Percentiles rank a stretch among this genome's conserved stretches.
Conservation (phyloP, 345 rosid species). For the Lepidium sativum region DNA sequence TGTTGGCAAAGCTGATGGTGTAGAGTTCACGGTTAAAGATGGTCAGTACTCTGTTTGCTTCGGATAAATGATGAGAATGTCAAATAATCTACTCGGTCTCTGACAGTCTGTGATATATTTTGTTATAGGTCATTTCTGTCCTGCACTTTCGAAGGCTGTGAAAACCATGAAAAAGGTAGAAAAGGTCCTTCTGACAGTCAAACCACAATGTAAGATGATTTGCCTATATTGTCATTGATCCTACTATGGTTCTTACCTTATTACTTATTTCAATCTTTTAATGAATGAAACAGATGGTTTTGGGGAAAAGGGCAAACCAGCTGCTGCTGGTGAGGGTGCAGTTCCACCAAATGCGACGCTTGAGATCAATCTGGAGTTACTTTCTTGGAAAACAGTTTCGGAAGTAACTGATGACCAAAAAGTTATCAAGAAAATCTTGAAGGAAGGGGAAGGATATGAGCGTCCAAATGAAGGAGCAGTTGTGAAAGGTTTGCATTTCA, state of each 20-base stretch:
- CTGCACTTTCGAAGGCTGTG: slow-evolving; percentile 67
- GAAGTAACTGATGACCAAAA: slow-evolving; percentile 79
- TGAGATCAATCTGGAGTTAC: slow-evolving; percentile 52
- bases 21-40: slow-evolving; percentile 66
- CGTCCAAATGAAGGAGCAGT: slow-evolving; percentile 72
- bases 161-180: slow-evolving; percentile 93
- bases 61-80: background rate
- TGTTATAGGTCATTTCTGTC: slow-evolving; percentile 66
- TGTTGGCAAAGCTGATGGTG: slow-evolving; percentile 61
- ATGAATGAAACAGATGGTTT: slow-evolving; percentile 56
- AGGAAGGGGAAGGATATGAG: slow-evolving; percentile 90
- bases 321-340: slow-evolving; percentile 41
- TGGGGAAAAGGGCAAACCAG: slow-evolving; percentile 76
- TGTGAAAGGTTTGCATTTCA: slow-evolving; percentile 44
- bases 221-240: background rate
- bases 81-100: background rate
- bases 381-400: slow-evolving; percentile 82
- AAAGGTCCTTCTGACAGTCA: slow-evolving; percentile 67
- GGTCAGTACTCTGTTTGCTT: slow-evolving; percentile 35
- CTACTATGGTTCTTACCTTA: background rate
- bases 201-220: slow-evolving; percentile 29
- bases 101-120: background rate
- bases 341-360: slow-evolving; percentile 78
- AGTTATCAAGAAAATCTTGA: slow-evolving; percentile 68
- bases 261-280: background rate